Conservation (phyloP, 352 stramenopile species). For the Globisporangium abappressorium region DNA sequence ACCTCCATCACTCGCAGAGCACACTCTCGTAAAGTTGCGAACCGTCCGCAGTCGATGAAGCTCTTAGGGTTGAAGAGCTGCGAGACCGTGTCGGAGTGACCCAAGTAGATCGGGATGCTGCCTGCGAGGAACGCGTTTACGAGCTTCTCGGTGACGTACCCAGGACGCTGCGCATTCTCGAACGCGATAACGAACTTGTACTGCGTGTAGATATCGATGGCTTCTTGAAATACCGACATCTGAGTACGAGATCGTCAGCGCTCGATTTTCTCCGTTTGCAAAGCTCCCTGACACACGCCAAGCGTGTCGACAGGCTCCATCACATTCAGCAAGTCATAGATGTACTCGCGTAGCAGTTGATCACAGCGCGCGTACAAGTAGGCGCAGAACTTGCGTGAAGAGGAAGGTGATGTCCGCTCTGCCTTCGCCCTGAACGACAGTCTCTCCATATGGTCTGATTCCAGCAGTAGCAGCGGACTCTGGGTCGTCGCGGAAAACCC, state of each 20-base stretch:
- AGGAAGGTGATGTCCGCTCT: neutral
- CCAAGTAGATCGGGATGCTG: slow-evolving; percentile 54
- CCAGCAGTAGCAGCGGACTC: slow-evolving; percentile 26
- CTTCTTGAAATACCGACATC: neutral
- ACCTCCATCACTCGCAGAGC: slow-evolving; percentile 35
- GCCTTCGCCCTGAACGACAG: too few relatives aligned
- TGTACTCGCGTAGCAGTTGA: slow-evolving; percentile 45
- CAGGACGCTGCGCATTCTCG: slow-evolving; percentile 38
- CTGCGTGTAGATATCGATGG: slow-evolving; percentile 23
- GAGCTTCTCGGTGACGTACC: slow-evolving; percentile 70
- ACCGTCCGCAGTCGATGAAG: slow-evolving; percentile 53
- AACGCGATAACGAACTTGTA: slow-evolving; percentile 75
- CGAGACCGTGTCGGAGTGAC: slow-evolving; percentile 35
- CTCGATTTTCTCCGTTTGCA: too few relatives aligned
- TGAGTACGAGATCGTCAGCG: neutral
- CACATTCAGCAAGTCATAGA: too few relatives aligned
- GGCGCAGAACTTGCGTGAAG: slow-evolving; percentile 36
- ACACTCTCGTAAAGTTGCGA: slow-evolving; percentile 38
- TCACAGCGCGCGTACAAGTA: slow-evolving; percentile 56
- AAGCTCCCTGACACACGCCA: too few relatives aligned
- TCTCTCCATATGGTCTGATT: neutral
- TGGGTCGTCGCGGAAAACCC: slow-evolving; percentile 36
- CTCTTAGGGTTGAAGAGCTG: slow-evolving; percentile 44
- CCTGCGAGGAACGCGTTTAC: slow-evolving; percentile 57
- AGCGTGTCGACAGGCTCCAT: too few relatives aligned